Evolutionary conservation across 73 alveolate genomes (phyloP).

Genomic region (Paramecium primaurelia): DNA sequence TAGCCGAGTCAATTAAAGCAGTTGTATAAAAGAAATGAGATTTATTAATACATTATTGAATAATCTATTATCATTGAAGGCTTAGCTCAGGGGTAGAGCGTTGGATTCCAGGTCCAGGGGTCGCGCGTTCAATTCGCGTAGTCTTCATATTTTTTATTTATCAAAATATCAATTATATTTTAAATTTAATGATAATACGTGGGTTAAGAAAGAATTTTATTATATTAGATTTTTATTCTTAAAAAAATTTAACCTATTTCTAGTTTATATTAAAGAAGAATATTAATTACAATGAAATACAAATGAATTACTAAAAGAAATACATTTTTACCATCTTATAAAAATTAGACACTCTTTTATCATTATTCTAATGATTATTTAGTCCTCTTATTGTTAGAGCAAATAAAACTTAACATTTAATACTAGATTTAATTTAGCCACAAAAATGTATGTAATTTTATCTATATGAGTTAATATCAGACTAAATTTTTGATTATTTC

Average conservation of each 20-base stretch:
- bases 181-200: neutral
- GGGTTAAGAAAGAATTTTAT: neutral
- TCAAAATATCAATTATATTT: neutral
- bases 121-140: constrained; percentile 58
- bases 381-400: neutral
- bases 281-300: neutral
- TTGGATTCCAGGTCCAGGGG: constrained; percentile 64
- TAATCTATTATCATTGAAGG: constrained; percentile 33
- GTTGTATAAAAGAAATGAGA: constrained; percentile 60
- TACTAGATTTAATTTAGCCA: neutral
- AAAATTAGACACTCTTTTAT: neutral
- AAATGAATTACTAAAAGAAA: neutral
- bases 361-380: neutral
- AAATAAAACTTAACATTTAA: neutral
- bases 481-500: too few species aligned
- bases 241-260: too few species aligned
- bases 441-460: too few species aligned
- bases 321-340: too few species aligned
- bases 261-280: neutral
- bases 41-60: neutral
- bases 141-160: constrained; percentile 38
- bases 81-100: constrained; percentile 64
- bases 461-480: neutral
- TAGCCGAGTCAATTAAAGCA: constrained; percentile 91
- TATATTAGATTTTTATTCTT: neutral